phyloP scores from a whole-genome alignment of 2,329 filamentous ascomycete genomes.

The Diaporthe eres region DNA sequence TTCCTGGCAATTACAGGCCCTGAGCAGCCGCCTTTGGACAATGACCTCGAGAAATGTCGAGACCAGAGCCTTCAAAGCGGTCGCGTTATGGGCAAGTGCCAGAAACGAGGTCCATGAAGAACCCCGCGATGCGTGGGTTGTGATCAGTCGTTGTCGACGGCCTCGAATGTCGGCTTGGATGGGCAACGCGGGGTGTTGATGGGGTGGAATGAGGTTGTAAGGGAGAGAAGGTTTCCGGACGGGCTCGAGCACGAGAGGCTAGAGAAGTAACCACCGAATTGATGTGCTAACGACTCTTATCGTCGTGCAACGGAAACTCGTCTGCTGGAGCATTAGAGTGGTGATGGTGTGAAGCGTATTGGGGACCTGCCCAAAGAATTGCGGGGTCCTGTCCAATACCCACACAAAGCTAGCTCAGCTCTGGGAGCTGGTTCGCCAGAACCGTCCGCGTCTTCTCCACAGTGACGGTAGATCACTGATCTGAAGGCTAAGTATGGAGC shows the following conservation, averaged over 20 bases:
- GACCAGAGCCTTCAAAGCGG: constrained; percentile 73
- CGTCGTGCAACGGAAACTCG: constrained; percentile 32
- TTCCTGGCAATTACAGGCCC: constrained; percentile 46
- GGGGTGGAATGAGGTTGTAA: constrained; percentile 29
- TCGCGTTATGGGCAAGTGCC: constrained; percentile 65
- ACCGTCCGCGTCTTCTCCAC: constrained; percentile 21
- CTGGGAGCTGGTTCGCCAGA: constrained; percentile 35
- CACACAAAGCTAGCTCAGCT: constrained; percentile 34
- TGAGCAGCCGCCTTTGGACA: constrained; percentile 60
- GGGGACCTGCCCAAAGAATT: constrained; percentile 32
- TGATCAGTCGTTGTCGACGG: constrained; percentile 33
- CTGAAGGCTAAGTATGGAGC: constrained; percentile 28
- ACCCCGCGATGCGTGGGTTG: constrained; percentile 43
- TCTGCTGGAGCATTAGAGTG: constrained; percentile 33
- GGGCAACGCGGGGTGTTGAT: neutral
- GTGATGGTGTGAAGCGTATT: constrained; percentile 36
- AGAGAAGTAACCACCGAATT: constrained; percentile 31
- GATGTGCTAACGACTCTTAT: constrained; percentile 38
- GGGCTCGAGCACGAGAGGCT: constrained; percentile 34
- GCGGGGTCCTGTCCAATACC: constrained; percentile 36
- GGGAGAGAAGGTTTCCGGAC: neutral
- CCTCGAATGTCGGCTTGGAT: constrained; percentile 15
- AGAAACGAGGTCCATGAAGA: constrained; percentile 57
- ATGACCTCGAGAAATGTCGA: constrained; percentile 60
- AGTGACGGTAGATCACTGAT: constrained; percentile 34